Percentiles rank a stretch among this genome's conserved stretches.
These are phyloP conservation scores for Phalaenopsis equestris DNA, from an alignment of 106 monocot genomes.

Conservation along the genomic window DNA sequence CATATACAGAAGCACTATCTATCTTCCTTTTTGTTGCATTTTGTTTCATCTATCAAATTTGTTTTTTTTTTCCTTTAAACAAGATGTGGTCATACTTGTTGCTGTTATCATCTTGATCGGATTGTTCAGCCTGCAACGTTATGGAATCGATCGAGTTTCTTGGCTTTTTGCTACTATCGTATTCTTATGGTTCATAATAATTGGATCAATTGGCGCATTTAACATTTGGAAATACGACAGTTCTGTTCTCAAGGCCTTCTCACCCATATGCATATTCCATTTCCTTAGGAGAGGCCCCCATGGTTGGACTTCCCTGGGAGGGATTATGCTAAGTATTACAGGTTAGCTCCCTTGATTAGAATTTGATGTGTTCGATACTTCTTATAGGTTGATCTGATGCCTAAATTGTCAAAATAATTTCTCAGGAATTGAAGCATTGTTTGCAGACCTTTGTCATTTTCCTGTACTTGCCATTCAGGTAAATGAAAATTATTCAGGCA, in stretches of 20 bases:
- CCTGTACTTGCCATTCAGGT: conserved; percentile 58
- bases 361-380: too few species aligned
- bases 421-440: conserved; percentile 61
- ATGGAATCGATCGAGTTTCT: conserved; percentile 72
- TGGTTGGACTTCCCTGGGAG: conserved; percentile 82
- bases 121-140: conserved; percentile 73
- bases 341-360: conserved; percentile 11
- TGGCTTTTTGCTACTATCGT: conserved; percentile 93
- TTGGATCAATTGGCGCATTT: conserved; percentile 65
- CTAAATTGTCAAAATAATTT: background rate
- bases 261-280: conserved; percentile 65
- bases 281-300: conserved; percentile 44
- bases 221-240: conserved; percentile 78
- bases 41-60: too few species aligned
- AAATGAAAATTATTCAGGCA: background rate
- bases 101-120: conserved; percentile 77
- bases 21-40: background rate
- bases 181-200: conserved; percentile 77
- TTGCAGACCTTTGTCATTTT: conserved; percentile 63
- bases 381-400: background rate
- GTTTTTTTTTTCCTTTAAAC: background rate
- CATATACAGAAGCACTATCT: background rate
- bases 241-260: conserved; percentile 71
- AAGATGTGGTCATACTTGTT: conserved; percentile 79
- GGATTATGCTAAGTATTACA: conserved; percentile 84